Conservation (phyloP, 306 rosid species). For the Cucurbita maxima region DNA sequence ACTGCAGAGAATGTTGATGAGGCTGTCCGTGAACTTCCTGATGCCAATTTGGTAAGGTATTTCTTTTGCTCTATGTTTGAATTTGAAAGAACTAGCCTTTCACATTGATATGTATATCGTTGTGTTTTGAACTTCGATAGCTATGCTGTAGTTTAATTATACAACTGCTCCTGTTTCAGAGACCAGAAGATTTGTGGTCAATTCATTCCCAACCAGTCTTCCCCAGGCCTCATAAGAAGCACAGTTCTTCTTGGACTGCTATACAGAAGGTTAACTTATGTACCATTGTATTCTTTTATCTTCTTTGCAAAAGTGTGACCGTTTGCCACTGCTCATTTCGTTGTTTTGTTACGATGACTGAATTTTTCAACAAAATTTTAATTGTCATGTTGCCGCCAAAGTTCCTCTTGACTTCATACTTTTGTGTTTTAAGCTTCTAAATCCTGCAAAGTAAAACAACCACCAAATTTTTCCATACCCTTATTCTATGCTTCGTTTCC, state of each 20-base stretch:
- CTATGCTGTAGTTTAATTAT: neutral
- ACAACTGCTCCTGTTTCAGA: constrained; percentile 25
- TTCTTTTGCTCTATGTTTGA: constrained; percentile 23
- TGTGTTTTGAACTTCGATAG: neutral
- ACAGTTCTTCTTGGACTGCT: constrained; percentile 72
- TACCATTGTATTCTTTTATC: neutral
- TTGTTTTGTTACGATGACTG: neutral
- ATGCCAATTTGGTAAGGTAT: constrained; percentile 99
- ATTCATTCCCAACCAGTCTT: constrained; percentile 71
- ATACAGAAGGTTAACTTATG: constrained; percentile 41
- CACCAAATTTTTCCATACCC: too few species aligned
- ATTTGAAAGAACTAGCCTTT: neutral
- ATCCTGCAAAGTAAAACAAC: neutral
- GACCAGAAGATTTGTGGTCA: constrained; percentile 96
- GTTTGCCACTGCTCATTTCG: neutral
- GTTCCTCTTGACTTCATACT: neutral
- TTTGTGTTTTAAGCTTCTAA: neutral
- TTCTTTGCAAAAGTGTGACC: neutral
- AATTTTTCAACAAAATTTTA: neutral
- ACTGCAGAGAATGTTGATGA: constrained; percentile 91
- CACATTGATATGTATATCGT: neutral
- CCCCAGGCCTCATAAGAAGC: constrained; percentile 80
- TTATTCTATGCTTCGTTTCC: too few species aligned
- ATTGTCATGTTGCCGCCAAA: neutral
- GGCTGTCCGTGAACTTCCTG: constrained; percentile 98